Conservation (phyloP, 257 asterid species). For the Echites panduratus region DNA sequence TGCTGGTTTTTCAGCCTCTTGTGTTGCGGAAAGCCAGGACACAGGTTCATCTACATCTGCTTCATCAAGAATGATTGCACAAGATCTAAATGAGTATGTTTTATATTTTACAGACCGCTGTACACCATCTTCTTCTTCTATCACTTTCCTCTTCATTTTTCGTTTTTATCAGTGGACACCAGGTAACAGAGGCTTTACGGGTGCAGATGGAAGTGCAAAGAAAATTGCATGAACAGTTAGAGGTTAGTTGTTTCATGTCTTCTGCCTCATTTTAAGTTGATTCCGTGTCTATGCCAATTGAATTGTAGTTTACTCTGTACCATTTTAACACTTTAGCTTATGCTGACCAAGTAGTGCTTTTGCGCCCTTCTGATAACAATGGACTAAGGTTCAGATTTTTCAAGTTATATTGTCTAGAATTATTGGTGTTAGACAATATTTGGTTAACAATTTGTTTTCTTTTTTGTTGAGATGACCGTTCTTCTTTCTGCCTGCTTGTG, state of each 20-base stretch:
- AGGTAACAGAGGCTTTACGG: slow-evolving; percentile 91
- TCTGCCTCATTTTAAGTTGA: neutral
- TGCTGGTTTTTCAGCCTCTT: slow-evolving; percentile 48
- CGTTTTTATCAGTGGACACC: slow-evolving; percentile 58
- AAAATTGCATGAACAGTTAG: slow-evolving; percentile 80
- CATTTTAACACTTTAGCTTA: neutral
- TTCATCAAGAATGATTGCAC: slow-evolving; percentile 59
- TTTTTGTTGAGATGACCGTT: neutral
- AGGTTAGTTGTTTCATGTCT: slow-evolving; percentile 37
- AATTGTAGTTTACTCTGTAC: neutral
- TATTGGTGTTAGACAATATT: too few species aligned
- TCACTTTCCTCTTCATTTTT: slow-evolving; percentile 11
- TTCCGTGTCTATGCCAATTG: neutral
- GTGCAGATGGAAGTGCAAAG: slow-evolving; percentile 91
- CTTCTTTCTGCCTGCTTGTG: neutral
- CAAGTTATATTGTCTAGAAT: neutral
- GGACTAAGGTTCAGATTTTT: neutral
- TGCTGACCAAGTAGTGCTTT: neutral
- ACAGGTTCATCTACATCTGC: slow-evolving; percentile 71
- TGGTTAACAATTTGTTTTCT: neutral
- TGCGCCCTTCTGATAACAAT: neutral
- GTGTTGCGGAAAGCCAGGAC: slow-evolving; percentile 79
- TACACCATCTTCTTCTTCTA: neutral
- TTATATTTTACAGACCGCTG: neutral
- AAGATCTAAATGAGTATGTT: slow-evolving; percentile 67